Base-by-base conservation (phyloP, 2,329 filamentous ascomycete species). In the Aureobasidium melanogenum region DNA sequence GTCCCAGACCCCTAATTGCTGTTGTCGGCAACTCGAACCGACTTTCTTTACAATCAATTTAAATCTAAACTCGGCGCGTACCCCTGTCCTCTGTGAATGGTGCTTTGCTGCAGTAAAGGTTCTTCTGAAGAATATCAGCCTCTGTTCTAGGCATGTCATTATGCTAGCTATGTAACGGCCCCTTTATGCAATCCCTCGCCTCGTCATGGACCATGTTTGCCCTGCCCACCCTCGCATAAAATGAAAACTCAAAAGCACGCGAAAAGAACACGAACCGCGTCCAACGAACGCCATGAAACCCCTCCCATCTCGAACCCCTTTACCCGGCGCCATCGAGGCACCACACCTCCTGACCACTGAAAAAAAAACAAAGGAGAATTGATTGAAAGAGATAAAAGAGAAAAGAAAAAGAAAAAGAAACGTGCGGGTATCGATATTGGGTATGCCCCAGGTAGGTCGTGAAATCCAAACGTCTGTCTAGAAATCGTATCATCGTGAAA, bases 401-500 rank as follows among this genome's bases (percentile, higher is more conserved):
- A 32, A 12, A 32, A 10, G 9, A 10, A 32, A 12, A 32, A 10
- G 1, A 4, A 32, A 32, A 32, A 28, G 41, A 32, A 50, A 32
- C 30, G 50, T 50, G 43, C 43, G 56, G 56, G 56, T 59, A 59
- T 59, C 56, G 56, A 50, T 22, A 24, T 48, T 46, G 56, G 56
- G 56, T 48, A 12, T 59, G 44, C 38, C 56, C 56, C 56, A 39
- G 19, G 56, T 50, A 48, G 43, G 44, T 59, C 56, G 44, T 59
- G 44, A 59, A 50, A 39, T 59, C 56, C 44, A 44, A 39, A 48
- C 44, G 24, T 59, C 32, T 50, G 56, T 59, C 34, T 48, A 34
- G 34, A 57, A 50, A 32, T 44, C 56, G 56, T 59, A n/a, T 59
- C 56, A 32, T 59, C 56, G 56, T 59, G 43, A 59, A 41, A 47